phyloP scores from a whole-genome alignment of 1,139 yeast genomes.

The Magnusiomyces suaveolens region DNA sequence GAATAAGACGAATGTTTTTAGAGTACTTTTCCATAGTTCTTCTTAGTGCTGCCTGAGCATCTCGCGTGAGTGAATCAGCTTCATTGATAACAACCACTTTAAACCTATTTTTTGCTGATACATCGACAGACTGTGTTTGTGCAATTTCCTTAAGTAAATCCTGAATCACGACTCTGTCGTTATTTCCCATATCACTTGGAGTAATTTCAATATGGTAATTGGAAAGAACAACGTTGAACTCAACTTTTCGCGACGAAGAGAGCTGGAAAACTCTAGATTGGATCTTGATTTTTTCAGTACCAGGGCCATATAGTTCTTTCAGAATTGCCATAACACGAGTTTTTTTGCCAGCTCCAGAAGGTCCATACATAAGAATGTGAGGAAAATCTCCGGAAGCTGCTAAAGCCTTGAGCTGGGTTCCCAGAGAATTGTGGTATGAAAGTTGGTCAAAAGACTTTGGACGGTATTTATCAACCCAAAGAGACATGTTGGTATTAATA shows the following conservation, averaged over 20 bases:
- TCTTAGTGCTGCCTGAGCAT: constrained; percentile 95
- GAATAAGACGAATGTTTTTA: constrained; percentile 68
- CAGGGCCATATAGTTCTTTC: constrained; percentile 70
- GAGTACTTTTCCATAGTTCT: constrained; percentile 98
- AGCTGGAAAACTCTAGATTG: constrained; percentile 81
- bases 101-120: constrained; percentile 62
- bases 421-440: constrained; percentile 57
- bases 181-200: constrained; percentile 93
- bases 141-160: constrained; percentile 90
- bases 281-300: constrained; percentile 75
- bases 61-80: constrained; percentile 84
- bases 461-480: constrained; percentile 94
- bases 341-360: constrained; percentile 94
- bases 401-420: constrained; percentile 53
- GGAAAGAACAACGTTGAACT: constrained; percentile 82
- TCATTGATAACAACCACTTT: constrained; percentile 90
- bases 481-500: constrained; percentile 47
- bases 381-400: constrained; percentile 76
- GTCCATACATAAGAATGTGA: constrained; percentile 85
- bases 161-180: constrained; percentile 89
- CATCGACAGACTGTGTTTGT: constrained; percentile 87
- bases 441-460: constrained; percentile 59
- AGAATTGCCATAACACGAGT: constrained; percentile 81
- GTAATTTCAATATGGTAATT: constrained; percentile 90
- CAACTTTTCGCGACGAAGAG: constrained; percentile 61